These are phyloP conservation scores for Lecanosticta acicola DNA, from an alignment of 2,329 filamentous ascomycete genomes.

Conservation along the genomic window DNA sequence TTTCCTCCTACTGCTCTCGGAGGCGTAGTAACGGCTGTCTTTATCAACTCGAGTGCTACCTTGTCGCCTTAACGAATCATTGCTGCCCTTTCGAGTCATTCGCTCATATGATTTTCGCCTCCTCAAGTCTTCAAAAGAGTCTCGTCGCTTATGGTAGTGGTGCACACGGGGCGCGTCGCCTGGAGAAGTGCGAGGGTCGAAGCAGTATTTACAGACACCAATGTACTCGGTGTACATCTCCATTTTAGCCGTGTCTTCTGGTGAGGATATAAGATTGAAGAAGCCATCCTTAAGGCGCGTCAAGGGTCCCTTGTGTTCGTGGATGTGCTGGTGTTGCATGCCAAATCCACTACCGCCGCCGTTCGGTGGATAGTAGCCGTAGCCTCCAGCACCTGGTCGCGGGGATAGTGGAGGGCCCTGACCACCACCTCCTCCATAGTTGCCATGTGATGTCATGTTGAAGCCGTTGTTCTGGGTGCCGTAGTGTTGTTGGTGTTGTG, in stretches of 20 bases:
- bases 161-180: constrained; percentile 57
- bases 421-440: constrained; percentile 15
- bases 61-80: constrained; percentile 28
- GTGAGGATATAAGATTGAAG: constrained; percentile 29
- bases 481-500: constrained; percentile 37
- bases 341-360: constrained; percentile 13
- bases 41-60: constrained; percentile 50
- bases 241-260: constrained; percentile 59
- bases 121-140: constrained; percentile 29
- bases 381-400: constrained; percentile 7
- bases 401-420: constrained; percentile 21
- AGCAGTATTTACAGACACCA: constrained; percentile 60
- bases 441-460: constrained; percentile 14
- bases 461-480: constrained; percentile 9
- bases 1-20: constrained; percentile 43
- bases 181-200: constrained; percentile 54
- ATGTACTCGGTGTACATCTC: constrained; percentile 64
- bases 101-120: constrained; percentile 23
- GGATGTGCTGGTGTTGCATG: constrained; percentile 23
- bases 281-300: constrained; percentile 56
- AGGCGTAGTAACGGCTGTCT: constrained; percentile 52
- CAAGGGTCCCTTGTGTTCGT: constrained; percentile 53
- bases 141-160: constrained; percentile 42
- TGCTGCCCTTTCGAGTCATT: constrained; percentile 28
- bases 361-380: constrained; percentile 12